phyloP scores from a whole-genome alignment of 2,329 filamentous ascomycete genomes.

The Grosmannia clavigera region DNA sequence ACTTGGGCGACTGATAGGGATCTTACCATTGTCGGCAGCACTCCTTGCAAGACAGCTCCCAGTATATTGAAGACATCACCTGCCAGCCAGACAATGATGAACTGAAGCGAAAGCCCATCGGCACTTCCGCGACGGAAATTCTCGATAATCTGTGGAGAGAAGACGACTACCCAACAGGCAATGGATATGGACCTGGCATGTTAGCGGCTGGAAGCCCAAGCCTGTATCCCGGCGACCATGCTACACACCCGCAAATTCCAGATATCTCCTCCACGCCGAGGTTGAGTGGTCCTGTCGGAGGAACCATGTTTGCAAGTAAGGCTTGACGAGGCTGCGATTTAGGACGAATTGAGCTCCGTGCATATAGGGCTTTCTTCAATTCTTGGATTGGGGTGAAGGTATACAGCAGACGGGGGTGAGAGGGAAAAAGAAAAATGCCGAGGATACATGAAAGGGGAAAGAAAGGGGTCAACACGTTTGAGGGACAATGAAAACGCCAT shows the following conservation, averaged over 20 bases:
- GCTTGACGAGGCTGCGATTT: neutral
- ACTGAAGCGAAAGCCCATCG: constrained; percentile 37
- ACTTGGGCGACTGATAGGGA: too few relatives aligned
- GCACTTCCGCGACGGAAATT: constrained; percentile 16
- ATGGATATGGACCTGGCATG: constrained; percentile 64
- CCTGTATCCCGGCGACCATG: neutral
- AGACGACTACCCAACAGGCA: constrained; percentile 95
- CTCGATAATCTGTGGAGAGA: constrained; percentile 75
- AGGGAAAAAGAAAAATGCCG: neutral
- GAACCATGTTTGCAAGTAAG: constrained; percentile 30
- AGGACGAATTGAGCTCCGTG: neutral
- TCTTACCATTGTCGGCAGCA: constrained; percentile 78
- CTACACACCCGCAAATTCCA: constrained; percentile 68
- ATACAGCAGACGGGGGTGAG: neutral
- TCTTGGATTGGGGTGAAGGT: neutral
- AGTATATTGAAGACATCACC: constrained; percentile 48
- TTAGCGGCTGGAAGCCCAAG: neutral
- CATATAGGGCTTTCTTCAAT: neutral
- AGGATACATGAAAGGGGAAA: neutral
- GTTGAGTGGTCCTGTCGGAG: constrained; percentile 45
- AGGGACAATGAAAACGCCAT: neutral
- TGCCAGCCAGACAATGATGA: constrained; percentile 83
- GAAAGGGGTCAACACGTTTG: neutral
- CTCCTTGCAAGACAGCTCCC: constrained; percentile 36
- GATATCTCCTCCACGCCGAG: constrained; percentile 84